Conservation (phyloP, 768 basidiomycete species). For the Trametopsis cervina region DNA sequence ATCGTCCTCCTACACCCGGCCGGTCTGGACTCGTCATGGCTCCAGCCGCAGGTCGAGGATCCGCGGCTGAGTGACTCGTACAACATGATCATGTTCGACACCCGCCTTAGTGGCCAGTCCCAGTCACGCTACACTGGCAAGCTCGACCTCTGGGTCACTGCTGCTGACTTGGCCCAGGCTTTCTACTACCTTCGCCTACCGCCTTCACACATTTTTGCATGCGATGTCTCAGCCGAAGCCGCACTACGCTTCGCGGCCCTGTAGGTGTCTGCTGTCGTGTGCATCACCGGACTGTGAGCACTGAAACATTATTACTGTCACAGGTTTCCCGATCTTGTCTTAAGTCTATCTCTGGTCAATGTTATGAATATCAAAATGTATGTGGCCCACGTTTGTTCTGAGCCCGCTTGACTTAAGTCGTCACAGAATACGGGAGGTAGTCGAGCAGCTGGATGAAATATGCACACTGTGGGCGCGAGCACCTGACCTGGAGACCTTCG, state of each 20-base stretch:
- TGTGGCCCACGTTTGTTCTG: too few species aligned
- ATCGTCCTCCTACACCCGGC: slow-evolving; percentile 62
- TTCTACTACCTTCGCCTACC: slow-evolving; percentile 59
- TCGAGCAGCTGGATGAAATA: slow-evolving; percentile 58
- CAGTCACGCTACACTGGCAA: slow-evolving; percentile 42
- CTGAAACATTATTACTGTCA: not conserved
- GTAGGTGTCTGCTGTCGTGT: slow-evolving; percentile 35
- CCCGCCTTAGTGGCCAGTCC: slow-evolving; percentile 56
- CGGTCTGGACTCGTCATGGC: slow-evolving; percentile 65
- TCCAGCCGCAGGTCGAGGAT: slow-evolving; percentile 60
- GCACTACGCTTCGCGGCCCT: slow-evolving; percentile 59
- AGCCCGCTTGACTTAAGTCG: not conserved
- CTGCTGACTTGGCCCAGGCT: slow-evolving; percentile 67
- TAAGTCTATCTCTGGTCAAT: slow-evolving; percentile 63
- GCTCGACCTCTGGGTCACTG: slow-evolving; percentile 73
- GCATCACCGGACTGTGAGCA: not conserved
- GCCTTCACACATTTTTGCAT: slow-evolving; percentile 63
- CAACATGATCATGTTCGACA: slow-evolving; percentile 74
- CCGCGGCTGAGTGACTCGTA: slow-evolving; percentile 47
- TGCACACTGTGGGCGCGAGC: slow-evolving; percentile 56
- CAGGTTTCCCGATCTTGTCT: slow-evolving; percentile 68
- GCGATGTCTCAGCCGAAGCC: slow-evolving; percentile 52
- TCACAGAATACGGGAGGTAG: slow-evolving; percentile 49
- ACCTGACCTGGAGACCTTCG: slow-evolving; percentile 58
- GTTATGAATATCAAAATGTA: slow-evolving; percentile 64